phyloP scores from a whole-genome alignment of 441 rosid species.

The Corymbia citriodora region DNA sequence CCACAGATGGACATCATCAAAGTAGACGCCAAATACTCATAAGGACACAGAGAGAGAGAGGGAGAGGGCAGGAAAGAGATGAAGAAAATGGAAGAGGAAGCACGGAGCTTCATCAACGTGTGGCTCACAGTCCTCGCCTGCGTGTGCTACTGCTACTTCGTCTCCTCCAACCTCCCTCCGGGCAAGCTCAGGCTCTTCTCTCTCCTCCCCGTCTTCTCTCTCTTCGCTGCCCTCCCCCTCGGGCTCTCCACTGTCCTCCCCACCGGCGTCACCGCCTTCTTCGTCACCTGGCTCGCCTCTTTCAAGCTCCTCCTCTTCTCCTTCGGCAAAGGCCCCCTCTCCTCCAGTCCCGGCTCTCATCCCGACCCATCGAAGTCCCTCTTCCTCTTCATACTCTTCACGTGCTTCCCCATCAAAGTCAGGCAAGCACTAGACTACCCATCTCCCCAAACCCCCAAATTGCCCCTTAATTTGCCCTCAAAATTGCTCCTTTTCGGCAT shows the following conservation, averaged over 20 bases:
- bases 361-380: conserved; percentile 5
- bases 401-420: conserved; percentile 38
- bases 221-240: conserved; percentile 28
- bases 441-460: conserved; percentile 5
- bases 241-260: conserved; percentile 19
- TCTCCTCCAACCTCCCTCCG: conserved; percentile 19
- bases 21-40: neutral
- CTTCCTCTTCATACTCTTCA: conserved; percentile 16
- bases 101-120: conserved; percentile 17
- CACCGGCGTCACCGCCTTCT: conserved; percentile 4
- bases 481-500: conserved; percentile 18
- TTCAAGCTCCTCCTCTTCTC: conserved; percentile 43
- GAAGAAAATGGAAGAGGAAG: conserved; percentile 20
- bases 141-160: conserved; percentile 25
- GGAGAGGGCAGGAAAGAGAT: neutral
- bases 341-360: neutral
- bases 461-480: conserved; percentile 16
- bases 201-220: conserved; percentile 24
- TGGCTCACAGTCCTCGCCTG: conserved; percentile 22
- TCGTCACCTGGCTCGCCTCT: conserved; percentile 29
- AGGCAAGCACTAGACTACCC: conserved; percentile 11
- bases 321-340: conserved; percentile 26
- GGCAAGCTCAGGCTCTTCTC: conserved; percentile 23
- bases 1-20: neutral
- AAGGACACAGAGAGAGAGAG: neutral